Conservation (phyloP, 208 protist species). For the Trypanosomatidae sp. region DNA sequence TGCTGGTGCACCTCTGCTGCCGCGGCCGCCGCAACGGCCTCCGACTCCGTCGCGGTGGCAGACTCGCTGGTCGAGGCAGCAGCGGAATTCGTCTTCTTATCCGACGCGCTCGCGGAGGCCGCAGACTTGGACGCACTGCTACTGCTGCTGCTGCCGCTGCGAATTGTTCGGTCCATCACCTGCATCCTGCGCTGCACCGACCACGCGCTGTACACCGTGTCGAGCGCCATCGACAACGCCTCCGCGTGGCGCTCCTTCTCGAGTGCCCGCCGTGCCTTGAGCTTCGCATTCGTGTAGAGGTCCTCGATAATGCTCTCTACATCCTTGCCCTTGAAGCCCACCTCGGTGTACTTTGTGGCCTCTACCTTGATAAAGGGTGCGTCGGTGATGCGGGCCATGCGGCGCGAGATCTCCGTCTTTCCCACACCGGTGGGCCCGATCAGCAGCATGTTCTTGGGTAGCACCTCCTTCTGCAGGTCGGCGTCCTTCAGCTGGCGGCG, state of each 20-base stretch:
- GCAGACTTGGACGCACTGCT: too few relatives aligned
- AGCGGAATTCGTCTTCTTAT: too few relatives aligned
- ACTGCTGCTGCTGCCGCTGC: constrained; percentile 11
- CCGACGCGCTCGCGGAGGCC: too few relatives aligned
- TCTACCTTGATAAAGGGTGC: constrained; percentile 98
- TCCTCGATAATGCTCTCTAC: constrained; percentile 97
- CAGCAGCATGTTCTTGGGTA: constrained; percentile 95
- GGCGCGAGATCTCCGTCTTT: constrained; percentile 96
- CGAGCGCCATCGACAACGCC: constrained; percentile 72
- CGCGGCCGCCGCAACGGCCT: constrained; percentile 13
- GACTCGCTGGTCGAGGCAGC: too few relatives aligned
- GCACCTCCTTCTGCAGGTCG: constrained; percentile 79
- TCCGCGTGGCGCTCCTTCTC: constrained; percentile 70
- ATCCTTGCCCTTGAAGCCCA: constrained; percentile 96
- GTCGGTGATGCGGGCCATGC: constrained; percentile 96
- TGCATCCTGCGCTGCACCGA: constrained; percentile 38
- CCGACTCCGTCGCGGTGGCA: neutral
- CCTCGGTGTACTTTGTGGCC: constrained; percentile 98
- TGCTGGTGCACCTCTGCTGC: too few relatives aligned
- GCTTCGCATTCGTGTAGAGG: constrained; percentile 92
- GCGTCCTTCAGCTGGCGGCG: constrained; percentile 78
- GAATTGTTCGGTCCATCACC: constrained; percentile 10
- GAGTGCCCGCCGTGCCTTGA: constrained; percentile 74
- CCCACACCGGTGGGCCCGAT: constrained; percentile 93
- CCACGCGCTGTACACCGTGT: constrained; percentile 79